These are phyloP conservation scores for Pythium angustatum DNA, from an alignment of 352 stramenopile species.

Conservation along the genomic window DNA sequence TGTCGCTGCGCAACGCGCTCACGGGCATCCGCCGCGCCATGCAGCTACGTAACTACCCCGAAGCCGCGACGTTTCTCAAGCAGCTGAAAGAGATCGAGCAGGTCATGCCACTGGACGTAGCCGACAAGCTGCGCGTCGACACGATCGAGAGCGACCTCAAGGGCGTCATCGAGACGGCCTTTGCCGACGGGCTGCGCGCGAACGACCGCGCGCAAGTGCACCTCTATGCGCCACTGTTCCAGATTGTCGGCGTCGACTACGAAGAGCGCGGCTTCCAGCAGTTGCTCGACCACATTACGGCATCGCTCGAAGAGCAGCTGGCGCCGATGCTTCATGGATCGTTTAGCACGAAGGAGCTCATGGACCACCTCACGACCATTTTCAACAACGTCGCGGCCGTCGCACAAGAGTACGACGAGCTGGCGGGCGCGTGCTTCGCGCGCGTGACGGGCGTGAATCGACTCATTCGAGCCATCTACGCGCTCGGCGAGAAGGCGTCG, in stretches of 20 bases:
- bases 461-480: conserved; percentile 59
- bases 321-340: conserved; percentile 37
- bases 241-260: conserved; percentile 64
- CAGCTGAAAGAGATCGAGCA: conserved; percentile 76
- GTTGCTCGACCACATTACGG: conserved; percentile 52
- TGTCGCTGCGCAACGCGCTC: conserved; percentile 81
- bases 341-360: conserved; percentile 76
- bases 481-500: conserved; percentile 54
- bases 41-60: conserved; percentile 66
- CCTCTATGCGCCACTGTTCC: conserved; percentile 76
- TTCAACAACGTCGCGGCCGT: conserved; percentile 79
- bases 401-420: conserved; percentile 56
- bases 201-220: conserved; percentile 51
- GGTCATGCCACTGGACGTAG: conserved; percentile 75
- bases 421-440: conserved; percentile 58
- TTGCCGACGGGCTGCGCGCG: conserved; percentile 52
- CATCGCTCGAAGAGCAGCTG: conserved; percentile 39
- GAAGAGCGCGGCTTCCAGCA: conserved; percentile 64
- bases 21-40: conserved; percentile 72
- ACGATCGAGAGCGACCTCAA: conserved; percentile 86
- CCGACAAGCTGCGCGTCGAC: conserved; percentile 82
- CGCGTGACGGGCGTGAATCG: conserved; percentile 51
- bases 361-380: conserved; percentile 68
- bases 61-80: conserved; percentile 73
- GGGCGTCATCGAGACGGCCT: conserved; percentile 67